Evolutionary conservation across 1,139 yeast species (phyloP), one percentile per base, ranked within the genome.

Genomic region (Scheffersomyces segobiensis): DNA sequence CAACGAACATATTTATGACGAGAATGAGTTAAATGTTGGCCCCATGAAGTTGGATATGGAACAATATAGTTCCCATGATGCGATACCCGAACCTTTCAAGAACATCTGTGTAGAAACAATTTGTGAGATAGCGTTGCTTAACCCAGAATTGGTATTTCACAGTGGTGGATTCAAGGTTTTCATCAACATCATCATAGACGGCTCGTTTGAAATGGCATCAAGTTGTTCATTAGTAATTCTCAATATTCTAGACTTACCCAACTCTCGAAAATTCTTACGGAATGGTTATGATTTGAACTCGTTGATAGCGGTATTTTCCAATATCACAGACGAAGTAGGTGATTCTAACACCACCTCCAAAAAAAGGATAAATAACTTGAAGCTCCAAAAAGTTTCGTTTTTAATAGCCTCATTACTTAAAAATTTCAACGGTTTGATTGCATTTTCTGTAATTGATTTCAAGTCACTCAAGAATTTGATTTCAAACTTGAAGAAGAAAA

Each of bases 371-470:
- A 48, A 48, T 26, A 48, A 48, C 26, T 62, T 87, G 42, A 84
- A 80, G 63, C 73, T 91, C 46, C 89, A 88, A 59, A 83, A 82
- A 62, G 77, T 87, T n/a, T 85, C 95, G 0, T 80, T 84, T 53
- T 78, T 91, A 14, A 72, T 93, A 3, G 77, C 91, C 0, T 71
- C 83, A 3, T 73, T 91, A 39, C 73, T 95, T 55, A 89, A 91
- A 61, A 83, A 87, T 53, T 89, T 96, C 86, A 82, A 90, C 20
- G 99, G 99, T 0, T 69, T 93, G 14, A 81, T 89, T 63, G 84
- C 89, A 8, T 84, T 88, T 64, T 82, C 91, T 0, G 79, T 84
- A 57, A 79, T 87, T 63, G 73, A 85, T 59, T 89, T 86, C 64
- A 79, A 79, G 56, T 83, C 89, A 42, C 66, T 95, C 20, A 76